Base-by-base conservation (phyloP, 345 rosid species). In the Brassica napus region DNA sequence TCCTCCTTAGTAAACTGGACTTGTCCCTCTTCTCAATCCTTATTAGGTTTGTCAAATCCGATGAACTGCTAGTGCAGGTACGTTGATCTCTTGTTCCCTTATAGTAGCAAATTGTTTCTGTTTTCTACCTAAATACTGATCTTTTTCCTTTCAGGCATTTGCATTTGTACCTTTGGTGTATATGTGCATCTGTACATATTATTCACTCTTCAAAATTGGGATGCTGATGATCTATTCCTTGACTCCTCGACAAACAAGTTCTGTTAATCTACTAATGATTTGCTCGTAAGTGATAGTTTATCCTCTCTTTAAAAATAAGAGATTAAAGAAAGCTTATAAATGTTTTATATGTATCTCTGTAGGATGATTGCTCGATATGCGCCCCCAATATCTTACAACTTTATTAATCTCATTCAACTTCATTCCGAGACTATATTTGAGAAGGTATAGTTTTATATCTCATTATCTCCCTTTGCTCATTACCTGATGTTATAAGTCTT, bases 301-400 rank as follows among this genome's bases (percentile, higher is more conserved):
- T 18, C 18, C 18, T 69, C n/a, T 7, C 6, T 24, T n/a, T 1
- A n/a, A n/a, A 6, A 6, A 30, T 2, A 31, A 11, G 16, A 35
- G 16, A n/a, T n/a, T n/a, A n/a, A n/a, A n/a, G n/a, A n/a, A n/a
- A n/a, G 37, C 14, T 76, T 52, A 71, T 73, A 14, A 57, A 30
- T 60, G 59, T n/a, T n/a, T 71, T 55, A 52, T 68, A 55, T 57
- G 78, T n/a, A n/a, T 61, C 68, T 82, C 71, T 80, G 5, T 75
- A 96, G 99, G 92, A 96, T 93, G 98, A 89, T 96, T 85, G 99
- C 99, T 79, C 97, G 98, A 78, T 96, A 96, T 82, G 98, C 99
- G 9, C 92, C 99, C 35, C 94, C 98, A 69, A 84, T 96, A 84
- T 93, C 98, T 11, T 96, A 93, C 88, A 96, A 96, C 83, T 92